Conservation (phyloP, 2,329 filamentous ascomycete genomes). For the Penicillium vulpinum region DNA sequence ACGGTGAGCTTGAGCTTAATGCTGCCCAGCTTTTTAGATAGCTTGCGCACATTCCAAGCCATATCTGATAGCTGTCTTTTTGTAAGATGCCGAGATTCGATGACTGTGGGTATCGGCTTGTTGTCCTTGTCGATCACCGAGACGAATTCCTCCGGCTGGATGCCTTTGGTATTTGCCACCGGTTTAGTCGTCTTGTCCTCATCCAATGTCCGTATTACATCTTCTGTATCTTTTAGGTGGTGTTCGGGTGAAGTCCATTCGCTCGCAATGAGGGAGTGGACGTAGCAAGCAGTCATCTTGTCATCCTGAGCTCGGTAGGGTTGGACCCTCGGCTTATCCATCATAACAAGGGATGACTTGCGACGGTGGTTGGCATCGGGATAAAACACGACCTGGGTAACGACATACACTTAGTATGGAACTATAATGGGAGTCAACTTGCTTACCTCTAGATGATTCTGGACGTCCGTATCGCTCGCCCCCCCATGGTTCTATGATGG, state of each 20-base stretch:
- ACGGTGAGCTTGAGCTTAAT: slow-evolving; percentile 81
- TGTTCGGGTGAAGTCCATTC: slow-evolving; percentile 31
- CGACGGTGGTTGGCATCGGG: slow-evolving; percentile 54
- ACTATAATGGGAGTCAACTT: background rate
- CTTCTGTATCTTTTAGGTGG: slow-evolving; percentile 12
- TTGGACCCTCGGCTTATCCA: slow-evolving; percentile 42
- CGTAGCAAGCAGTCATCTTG: slow-evolving; percentile 58
- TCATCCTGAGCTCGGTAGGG: slow-evolving; percentile 38
- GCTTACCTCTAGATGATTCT: slow-evolving; percentile 40
- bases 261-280: slow-evolving; percentile 57
- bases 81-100: slow-evolving; percentile 75
- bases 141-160: slow-evolving; percentile 23
- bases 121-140: slow-evolving; percentile 29
- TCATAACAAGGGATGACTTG: slow-evolving; percentile 59
- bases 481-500: slow-evolving; percentile 32
- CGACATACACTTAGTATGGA: background rate
- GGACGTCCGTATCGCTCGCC: slow-evolving; percentile 36
- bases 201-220: slow-evolving; percentile 18
- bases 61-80: slow-evolving; percentile 96
- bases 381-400: slow-evolving; percentile 57
- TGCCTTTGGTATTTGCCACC: slow-evolving; percentile 21
- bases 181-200: slow-evolving; percentile 15
- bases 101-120: slow-evolving; percentile 41
- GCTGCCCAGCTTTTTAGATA: slow-evolving; percentile 81
- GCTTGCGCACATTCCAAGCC: slow-evolving; percentile 90